phyloP scores from a whole-genome alignment of 805 yeast genomes.

The Sugiyamaella valdiviana region DNA sequence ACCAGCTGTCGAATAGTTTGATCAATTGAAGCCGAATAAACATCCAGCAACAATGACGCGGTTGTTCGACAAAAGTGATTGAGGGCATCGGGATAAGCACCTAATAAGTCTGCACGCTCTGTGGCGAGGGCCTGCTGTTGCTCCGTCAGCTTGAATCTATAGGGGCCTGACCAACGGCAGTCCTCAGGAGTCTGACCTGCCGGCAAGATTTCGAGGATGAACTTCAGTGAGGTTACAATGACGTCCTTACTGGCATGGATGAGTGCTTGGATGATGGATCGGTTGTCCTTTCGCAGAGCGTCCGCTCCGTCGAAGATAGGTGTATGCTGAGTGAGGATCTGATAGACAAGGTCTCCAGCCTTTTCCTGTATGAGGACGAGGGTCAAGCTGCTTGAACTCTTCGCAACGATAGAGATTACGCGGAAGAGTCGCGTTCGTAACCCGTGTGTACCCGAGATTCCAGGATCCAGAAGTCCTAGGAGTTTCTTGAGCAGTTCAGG shows the following conservation, averaged over 20 bases:
- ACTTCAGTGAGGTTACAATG: slow-evolving; percentile 45
- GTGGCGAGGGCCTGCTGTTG: slow-evolving; percentile 6
- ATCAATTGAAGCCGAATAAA: slow-evolving; percentile 70
- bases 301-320: slow-evolving; percentile 23
- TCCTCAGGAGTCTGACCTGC: slow-evolving; percentile 10
- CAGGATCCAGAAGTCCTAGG: slow-evolving; percentile 18
- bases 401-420: slow-evolving; percentile 37
- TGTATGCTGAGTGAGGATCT: slow-evolving; percentile 48
- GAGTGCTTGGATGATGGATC: slow-evolving; percentile 57
- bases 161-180: slow-evolving; percentile 16
- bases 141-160: slow-evolving; percentile 20
- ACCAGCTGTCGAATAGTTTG: slow-evolving; percentile 54
- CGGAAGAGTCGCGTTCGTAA: slow-evolving; percentile 9
- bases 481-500: slow-evolving; percentile 17
- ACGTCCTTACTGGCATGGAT: slow-evolving; percentile 71
- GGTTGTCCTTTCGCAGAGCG: slow-evolving; percentile 23
- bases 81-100: slow-evolving; percentile 21
- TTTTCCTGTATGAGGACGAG: slow-evolving; percentile 37
- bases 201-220: slow-evolving; percentile 58
- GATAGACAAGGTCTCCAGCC: slow-evolving; percentile 42
- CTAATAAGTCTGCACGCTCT: slow-evolving; percentile 19
- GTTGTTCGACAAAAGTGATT: slow-evolving; percentile 19
- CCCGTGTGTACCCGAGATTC: slow-evolving; percentile 6
- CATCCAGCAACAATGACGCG: slow-evolving; percentile 45
- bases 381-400: slow-evolving; percentile 40